Conservation (phyloP, 2,329 filamentous ascomycete species). For the Davidsoniella australis region DNA sequence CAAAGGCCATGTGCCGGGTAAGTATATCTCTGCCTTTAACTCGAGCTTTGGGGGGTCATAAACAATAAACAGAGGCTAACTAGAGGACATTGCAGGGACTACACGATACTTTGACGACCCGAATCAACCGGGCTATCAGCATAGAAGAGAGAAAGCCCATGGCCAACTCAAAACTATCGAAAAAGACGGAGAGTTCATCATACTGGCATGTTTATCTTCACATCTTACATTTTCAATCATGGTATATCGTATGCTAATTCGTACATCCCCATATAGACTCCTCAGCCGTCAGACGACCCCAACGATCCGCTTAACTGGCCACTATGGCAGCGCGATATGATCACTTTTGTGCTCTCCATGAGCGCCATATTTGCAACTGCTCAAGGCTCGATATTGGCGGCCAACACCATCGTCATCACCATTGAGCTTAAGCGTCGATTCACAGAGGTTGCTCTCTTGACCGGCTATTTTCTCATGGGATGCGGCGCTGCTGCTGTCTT, state of each 20-base stretch:
- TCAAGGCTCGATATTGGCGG: conserved; percentile 71
- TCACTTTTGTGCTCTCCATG: conserved; percentile 61
- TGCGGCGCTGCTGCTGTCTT: conserved; percentile 67
- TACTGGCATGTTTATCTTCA: conserved; percentile 40
- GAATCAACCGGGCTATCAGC: conserved; percentile 27
- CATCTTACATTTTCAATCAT: neutral
- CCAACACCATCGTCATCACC: conserved; percentile 66
- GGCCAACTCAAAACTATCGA: conserved; percentile 50
- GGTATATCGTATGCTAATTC: neutral
- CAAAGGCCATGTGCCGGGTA: conserved; percentile 59
- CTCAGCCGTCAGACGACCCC: conserved; percentile 78
- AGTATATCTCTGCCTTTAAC: conserved; percentile 12
- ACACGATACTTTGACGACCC: conserved; percentile 48
- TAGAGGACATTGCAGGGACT: conserved; percentile 28
- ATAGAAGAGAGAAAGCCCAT: conserved; percentile 20
- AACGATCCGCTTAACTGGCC: conserved; percentile 83
- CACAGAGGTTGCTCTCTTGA: conserved; percentile 63
- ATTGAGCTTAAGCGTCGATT: conserved; percentile 48
- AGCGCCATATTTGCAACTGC: conserved; percentile 70
- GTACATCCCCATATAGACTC: conserved; percentile 26
- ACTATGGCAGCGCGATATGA: conserved; percentile 66
- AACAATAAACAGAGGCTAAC: neutral
- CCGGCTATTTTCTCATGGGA: conserved; percentile 73
- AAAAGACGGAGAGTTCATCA: conserved; percentile 48
- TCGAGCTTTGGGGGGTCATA: conserved; percentile 2